Base-by-base conservation (phyloP, 2,329 filamentous ascomycete genomes). In the Fusarium phyllophilum region DNA sequence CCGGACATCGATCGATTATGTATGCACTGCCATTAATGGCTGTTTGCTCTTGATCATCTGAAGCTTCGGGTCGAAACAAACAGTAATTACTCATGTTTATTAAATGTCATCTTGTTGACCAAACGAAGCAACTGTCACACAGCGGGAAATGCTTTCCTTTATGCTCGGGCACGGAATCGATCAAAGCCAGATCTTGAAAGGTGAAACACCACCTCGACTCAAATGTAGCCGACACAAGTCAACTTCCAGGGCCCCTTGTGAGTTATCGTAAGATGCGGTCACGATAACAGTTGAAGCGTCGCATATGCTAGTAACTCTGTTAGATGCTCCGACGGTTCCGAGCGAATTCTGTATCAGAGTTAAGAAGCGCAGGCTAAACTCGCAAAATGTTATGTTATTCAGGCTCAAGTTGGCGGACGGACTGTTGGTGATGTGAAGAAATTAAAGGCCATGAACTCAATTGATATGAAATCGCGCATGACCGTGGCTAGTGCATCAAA, bases 161-260 rank as follows among this genome's bases (percentile, higher is more conserved):
- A 34, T 33, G 48, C 12, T 22, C 15, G 17, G 31, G 36, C 55
- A 66, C 24, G 24, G 52, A 42, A 33, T 57, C n/a, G 71, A 70
- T 70, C 54, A 54, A 59, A 57, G 46, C 51, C 39, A 73, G 73
- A 76, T 76, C 74, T 74, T 34, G 31, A 60, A 60, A 62, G 63
- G 55, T 75, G 70, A 75, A 74, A 74, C 73, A 65, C 38, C 38
- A 57, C 41, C 24, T 44, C 38, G 49, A 56, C 36, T 66, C 38
- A 38, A 51, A 51, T 59, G 18, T 18, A 57, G 41, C 38, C n/a
- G 24, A 56, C 29, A 38, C 44, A n/a, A 22, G 36, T 60, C 33
- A 51, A 34, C 41, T 33, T 34, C 54, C 52, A 64, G 66, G 46
- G 39, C 48, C 46, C 65, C 65, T 57, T 60, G 62, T 61, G 41